These are phyloP conservation scores for Salix exigua DNA, from an alignment of 345 rosid genomes.

Conservation along the genomic window DNA sequence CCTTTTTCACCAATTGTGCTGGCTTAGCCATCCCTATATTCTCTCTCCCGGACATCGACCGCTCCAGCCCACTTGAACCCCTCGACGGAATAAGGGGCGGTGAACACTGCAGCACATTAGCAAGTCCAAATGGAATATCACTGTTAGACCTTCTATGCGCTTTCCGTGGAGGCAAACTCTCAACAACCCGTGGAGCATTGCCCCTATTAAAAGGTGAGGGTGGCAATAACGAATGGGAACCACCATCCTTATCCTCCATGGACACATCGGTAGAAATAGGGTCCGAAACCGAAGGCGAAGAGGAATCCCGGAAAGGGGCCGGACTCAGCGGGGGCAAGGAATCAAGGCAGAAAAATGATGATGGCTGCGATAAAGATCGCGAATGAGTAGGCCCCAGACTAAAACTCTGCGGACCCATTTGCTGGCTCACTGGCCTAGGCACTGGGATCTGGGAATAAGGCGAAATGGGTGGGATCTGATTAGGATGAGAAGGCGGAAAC, in stretches of 20 bases:
- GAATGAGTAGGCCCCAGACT: constrained; percentile 57
- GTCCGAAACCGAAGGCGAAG: constrained; percentile 34
- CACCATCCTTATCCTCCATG: constrained; percentile 61
- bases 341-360: constrained; percentile 72
- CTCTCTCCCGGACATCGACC: constrained; percentile 47
- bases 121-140: constrained; percentile 77
- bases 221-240: constrained; percentile 52
- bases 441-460: constrained; percentile 83
- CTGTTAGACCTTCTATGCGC: constrained; percentile 84
- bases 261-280: constrained; percentile 51
- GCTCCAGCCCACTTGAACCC: constrained; percentile 44
- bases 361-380: constrained; percentile 80
- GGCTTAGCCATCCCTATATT: constrained; percentile 36
- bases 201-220: constrained; percentile 63
- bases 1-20: constrained; percentile 46
- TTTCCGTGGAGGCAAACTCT: constrained; percentile 73
- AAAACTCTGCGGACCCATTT: constrained; percentile 44
- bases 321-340: constrained; percentile 79
- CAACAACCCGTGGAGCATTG: constrained; percentile 42
- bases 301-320: constrained; percentile 53
- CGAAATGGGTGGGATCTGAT: constrained; percentile 78
- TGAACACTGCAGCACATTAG: constrained; percentile 49
- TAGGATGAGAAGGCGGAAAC: constrained; percentile 85
- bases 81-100: constrained; percentile 54
- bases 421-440: constrained; percentile 52